Percentiles rank a stretch among this genome's conserved stretches.
Evolutionary conservation across 192 early-diverging fungal genomes (phyloP).

Genomic region (Coemansia sp.): DNA sequence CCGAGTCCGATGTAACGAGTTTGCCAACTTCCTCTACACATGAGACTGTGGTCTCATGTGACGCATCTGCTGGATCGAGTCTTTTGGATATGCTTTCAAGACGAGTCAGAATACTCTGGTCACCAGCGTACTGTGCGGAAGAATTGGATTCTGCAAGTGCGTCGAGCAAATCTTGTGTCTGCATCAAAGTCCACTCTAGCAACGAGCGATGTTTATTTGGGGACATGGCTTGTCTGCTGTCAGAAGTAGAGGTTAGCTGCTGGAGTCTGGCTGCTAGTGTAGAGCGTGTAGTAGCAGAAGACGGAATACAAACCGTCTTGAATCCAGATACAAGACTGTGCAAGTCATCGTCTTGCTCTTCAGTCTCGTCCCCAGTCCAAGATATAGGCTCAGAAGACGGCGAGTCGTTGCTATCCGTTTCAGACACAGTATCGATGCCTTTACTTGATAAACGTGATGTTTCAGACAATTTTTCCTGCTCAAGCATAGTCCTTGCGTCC

Average conservation of each 20-base stretch:
- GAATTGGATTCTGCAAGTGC: background rate
- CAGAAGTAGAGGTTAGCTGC: background rate
- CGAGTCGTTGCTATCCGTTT: background rate
- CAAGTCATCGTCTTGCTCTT: background rate
- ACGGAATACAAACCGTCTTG: slow-evolving; percentile 6
- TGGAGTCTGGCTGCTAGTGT: background rate
- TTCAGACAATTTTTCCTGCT: background rate
- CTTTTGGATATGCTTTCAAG: slow-evolving; percentile 15
- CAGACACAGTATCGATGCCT: background rate
- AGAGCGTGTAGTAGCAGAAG: slow-evolving; percentile 9
- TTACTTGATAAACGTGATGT: no score
- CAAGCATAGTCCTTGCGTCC: background rate
- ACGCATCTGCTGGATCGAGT: background rate
- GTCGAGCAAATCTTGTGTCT: slow-evolving; percentile 18
- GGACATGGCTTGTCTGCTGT: background rate
- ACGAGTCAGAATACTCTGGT: background rate
- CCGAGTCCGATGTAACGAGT: slow-evolving; percentile 19
- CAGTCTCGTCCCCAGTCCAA: background rate
- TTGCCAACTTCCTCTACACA: slow-evolving; percentile 3
- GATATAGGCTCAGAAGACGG: background rate
- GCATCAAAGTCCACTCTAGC: slow-evolving; percentile 8
- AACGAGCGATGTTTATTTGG: background rate
- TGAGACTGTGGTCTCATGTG: background rate
- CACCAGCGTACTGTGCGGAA: background rate
- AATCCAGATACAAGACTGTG: slow-evolving; percentile 12